phyloP scores from a whole-genome alignment of 164 flowering plant genomes.

The Euptelea pleiosperma region DNA sequence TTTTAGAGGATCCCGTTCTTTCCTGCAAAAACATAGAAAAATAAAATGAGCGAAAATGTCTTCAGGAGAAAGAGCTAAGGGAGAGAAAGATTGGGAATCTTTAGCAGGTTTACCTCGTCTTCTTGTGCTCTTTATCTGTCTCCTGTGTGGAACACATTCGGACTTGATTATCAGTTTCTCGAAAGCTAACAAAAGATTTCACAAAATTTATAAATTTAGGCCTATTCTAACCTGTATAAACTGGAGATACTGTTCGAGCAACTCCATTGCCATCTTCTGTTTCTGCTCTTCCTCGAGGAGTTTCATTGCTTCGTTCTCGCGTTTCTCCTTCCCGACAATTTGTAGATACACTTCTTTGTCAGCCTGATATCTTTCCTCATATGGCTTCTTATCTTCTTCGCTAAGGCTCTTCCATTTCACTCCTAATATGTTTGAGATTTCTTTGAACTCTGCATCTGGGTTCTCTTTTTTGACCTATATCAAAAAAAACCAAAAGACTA shows the following conservation, averaged over 20 bases:
- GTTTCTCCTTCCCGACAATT: constrained; percentile 71
- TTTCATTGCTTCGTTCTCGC: constrained; percentile 87
- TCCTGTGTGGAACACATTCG: constrained; percentile 24
- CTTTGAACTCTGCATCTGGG: constrained; percentile 80
- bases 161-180: background rate
- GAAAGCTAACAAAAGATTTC: background rate
- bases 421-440: constrained; percentile 65
- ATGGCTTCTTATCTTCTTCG: constrained; percentile 89
- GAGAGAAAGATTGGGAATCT: background rate
- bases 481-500: constrained; percentile 9
- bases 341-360: constrained; percentile 74
- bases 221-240: constrained; percentile 51
- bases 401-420: constrained; percentile 75
- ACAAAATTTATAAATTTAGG: background rate
- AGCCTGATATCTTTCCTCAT: constrained; percentile 75
- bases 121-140: constrained; percentile 48
- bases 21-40: constrained; percentile 37
- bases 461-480: constrained; percentile 70
- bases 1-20: constrained; percentile 73
- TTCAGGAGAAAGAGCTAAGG: no score
- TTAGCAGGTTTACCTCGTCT: constrained; percentile 33
- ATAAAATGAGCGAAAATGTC: no score
- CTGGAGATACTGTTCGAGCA: constrained; percentile 83
- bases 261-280: constrained; percentile 89
- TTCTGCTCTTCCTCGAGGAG: constrained; percentile 85